Evolutionary conservation across 1,284 basidiomycete genomes (phyloP), one percentile per base, ranked within the genome.

Genomic region (Butyriboletus appendiculatus): DNA sequence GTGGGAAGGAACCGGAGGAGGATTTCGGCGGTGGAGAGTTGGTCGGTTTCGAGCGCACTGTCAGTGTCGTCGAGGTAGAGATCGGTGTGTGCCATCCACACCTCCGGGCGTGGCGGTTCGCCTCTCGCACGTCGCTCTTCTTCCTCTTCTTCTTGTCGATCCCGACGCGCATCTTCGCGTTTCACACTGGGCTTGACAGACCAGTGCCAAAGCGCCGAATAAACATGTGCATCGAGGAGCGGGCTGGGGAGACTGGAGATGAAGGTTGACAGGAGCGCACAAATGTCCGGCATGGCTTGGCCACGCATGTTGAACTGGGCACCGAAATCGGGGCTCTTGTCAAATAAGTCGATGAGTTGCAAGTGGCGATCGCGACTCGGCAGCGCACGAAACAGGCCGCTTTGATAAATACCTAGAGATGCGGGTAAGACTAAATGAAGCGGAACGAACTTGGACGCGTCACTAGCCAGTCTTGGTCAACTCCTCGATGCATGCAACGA

Each of bases 1-100:
- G 77, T 75, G 0, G 87, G 84, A 5, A 88, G 76, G 32, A 90
- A 76, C 5, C 81, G 81, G 16, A 90, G 75, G 33, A 88, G 66
- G 47, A 81, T 71, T 57, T 81, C 81, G 1, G 81, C 81, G 41
- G 75, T 69, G 11, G 59, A 64, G 59, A 84, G 68, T 33, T 76
- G 75, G 5, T 68, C 54, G 9, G 55, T 52, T 59, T 76, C 71
- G 37, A 69, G 53, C 22, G 61, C 50, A 2, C 53, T 53, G 40
- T 67, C 65, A 8, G 43, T 24, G 30, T 63, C 53, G 11, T 55
- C 59, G 2, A 59, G 37, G 30, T 44, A 59, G 46, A 48, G 55
- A 38, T 49, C 56, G 4, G 45, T 47, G 45, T 42, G 52, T 16
- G 44, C 22, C 9, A 30, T 44, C 52, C 57, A 65, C 4, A 40